Evolutionary conservation across 2,329 filamentous ascomycete species (phyloP).

Genomic region (Trichoderma aggressivum): DNA sequence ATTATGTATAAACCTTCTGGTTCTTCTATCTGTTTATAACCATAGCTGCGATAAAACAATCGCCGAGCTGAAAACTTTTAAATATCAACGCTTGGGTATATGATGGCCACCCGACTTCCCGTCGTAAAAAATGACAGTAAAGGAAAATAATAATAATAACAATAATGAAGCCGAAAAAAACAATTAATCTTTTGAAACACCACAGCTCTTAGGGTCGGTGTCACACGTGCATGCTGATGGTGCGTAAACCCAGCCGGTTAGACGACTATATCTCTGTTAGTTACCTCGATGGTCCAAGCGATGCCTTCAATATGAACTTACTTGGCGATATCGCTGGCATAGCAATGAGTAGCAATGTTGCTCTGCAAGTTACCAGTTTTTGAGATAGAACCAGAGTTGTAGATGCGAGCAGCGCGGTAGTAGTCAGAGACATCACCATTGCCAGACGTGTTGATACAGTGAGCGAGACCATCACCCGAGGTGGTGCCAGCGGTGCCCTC

Average conservation of each 20-base stretch:
- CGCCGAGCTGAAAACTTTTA: neutral
- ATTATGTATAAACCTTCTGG: neutral
- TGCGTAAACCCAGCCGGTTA: slow-evolving; percentile 25
- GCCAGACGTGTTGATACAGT: slow-evolving; percentile 16
- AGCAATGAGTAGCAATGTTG: slow-evolving; percentile 23
- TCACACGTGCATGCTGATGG: slow-evolving; percentile 24
- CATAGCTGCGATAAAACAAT: neutral
- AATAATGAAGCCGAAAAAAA: neutral
- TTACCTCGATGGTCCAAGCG: neutral
- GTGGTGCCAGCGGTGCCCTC: slow-evolving; percentile 44
- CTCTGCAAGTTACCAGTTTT: slow-evolving; percentile 22
- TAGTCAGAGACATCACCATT: slow-evolving; percentile 14
- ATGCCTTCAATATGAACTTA: neutral
- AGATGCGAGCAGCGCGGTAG: slow-evolving; percentile 25
- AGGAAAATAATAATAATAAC: neutral
- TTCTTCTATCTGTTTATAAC: neutral
- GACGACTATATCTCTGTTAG: slow-evolving; percentile 20
- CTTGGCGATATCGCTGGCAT: slow-evolving; percentile 24
- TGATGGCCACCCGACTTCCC: neutral
- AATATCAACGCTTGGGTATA: neutral
- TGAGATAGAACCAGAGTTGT: slow-evolving; percentile 25
- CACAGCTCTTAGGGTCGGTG: slow-evolving; percentile 15
- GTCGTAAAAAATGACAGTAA: neutral
- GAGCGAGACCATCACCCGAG: slow-evolving; percentile 39
- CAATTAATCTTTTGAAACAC: neutral